Conservation (phyloP, 805 yeast genomes). For the Clavispora fructus region DNA sequence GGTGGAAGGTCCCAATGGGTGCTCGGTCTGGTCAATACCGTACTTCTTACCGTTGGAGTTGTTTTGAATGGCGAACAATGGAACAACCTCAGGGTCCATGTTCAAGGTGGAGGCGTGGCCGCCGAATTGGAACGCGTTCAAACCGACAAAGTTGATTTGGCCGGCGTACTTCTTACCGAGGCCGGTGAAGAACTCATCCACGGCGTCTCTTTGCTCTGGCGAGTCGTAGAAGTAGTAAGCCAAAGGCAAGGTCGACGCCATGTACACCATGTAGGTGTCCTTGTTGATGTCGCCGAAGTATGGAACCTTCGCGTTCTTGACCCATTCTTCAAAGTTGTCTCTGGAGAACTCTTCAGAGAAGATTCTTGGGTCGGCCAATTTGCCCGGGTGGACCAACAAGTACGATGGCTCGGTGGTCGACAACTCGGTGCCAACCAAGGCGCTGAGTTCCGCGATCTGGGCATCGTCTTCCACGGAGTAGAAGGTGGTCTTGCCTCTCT, state of each 20-base stretch:
- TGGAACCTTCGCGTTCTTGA: conserved; percentile 66
- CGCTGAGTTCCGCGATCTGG: conserved; percentile 35
- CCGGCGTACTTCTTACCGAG: conserved; percentile 77
- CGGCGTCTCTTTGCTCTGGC: conserved; percentile 58
- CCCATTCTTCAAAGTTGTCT: conserved; percentile 41
- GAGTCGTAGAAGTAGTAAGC: conserved; percentile 82
- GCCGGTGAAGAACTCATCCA: conserved; percentile 47
- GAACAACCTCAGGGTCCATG: conserved; percentile 73
- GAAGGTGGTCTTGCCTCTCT: conserved; percentile 63
- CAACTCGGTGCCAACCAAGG: conserved; percentile 23
- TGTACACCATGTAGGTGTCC: conserved; percentile 68
- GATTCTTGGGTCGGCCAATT: conserved; percentile 40
- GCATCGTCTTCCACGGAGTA: conserved; percentile 43
- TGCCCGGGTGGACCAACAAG: conserved; percentile 44
- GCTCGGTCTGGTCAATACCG: conserved; percentile 59
- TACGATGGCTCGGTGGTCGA: conserved; percentile 32
- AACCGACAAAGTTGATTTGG: conserved; percentile 77
- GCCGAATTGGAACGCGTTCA: conserved; percentile 77
- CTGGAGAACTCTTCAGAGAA: conserved; percentile 33
- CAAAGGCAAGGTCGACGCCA: conserved; percentile 68
- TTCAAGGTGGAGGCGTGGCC: conserved; percentile 82
- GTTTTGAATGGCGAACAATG: conserved; percentile 87
- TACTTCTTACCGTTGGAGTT: conserved; percentile 63
- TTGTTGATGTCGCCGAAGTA: conserved; percentile 84
- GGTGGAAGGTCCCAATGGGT: conserved; percentile 41